Conservation (phyloP, 306 rosid species). For the Parietaria judaica region DNA sequence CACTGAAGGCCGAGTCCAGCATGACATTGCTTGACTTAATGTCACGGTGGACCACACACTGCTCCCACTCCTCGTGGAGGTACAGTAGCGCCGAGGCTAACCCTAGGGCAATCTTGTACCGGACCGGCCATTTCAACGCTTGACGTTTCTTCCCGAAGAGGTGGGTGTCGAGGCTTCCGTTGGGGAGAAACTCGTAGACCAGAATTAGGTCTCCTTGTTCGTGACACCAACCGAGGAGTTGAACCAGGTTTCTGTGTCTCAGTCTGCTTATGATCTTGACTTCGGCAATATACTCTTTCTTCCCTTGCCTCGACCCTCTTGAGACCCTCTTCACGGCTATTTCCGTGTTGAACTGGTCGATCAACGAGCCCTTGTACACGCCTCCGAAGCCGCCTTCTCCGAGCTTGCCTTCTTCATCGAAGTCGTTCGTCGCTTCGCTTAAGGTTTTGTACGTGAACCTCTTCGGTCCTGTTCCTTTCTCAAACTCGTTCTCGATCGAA, state of each 20-base stretch:
- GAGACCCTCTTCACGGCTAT: conserved; percentile 21
- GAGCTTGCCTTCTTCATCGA: background rate
- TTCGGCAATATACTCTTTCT: conserved; percentile 20
- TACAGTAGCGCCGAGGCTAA: conserved; percentile 16
- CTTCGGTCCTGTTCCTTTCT: background rate
- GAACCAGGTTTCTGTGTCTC: conserved; percentile 23
- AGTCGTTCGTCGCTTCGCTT: background rate
- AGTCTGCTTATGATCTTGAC: conserved; percentile 16
- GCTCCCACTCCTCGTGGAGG: conserved; percentile 21
- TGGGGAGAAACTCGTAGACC: conserved; percentile 16
- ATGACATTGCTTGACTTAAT: conserved; percentile 22
- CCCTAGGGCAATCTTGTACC: conserved; percentile 15
- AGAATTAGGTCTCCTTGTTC: conserved; percentile 3
- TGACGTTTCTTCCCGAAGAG: conserved; percentile 8
- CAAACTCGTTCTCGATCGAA: conserved; percentile 5
- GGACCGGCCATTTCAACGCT: conserved; percentile 1
- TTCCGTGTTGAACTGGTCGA: conserved; percentile 1
- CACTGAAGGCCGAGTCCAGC: conserved; percentile 21
- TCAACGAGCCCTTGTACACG: conserved; percentile 1
- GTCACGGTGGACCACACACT: conserved; percentile 24
- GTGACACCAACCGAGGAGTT: conserved; percentile 23
- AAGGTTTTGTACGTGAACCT: background rate
- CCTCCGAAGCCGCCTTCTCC: conserved; percentile 10
- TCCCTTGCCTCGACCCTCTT: conserved; percentile 16
- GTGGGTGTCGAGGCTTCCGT: conserved; percentile 12